phyloP scores from a whole-genome alignment of 768 basidiomycete genomes.

The Termitomyces sp. region DNA sequence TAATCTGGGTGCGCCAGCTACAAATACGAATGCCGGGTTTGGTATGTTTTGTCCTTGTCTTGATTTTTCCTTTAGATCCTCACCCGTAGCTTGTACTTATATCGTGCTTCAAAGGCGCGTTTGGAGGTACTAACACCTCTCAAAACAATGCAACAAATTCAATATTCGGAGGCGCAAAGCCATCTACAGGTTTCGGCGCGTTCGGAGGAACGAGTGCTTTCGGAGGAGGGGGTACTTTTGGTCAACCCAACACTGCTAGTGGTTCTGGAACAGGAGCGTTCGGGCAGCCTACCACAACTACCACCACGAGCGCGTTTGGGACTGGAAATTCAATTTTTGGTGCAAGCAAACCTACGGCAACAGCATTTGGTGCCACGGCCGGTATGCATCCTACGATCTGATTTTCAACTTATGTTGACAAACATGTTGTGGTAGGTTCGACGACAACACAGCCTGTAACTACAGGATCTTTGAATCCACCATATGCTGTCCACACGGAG shows the following conservation, averaged over 20 bases:
- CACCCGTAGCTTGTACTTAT: conserved; percentile 12
- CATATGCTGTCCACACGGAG: conserved; percentile 54
- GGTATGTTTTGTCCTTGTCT: conserved; percentile 27
- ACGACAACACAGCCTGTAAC: conserved; percentile 44
- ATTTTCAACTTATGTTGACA: conserved; percentile 1
- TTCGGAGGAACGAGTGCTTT: conserved; percentile 51
- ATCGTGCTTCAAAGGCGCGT: conserved; percentile 33
- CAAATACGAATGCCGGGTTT: conserved; percentile 32
- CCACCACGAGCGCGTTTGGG: conserved; percentile 41
- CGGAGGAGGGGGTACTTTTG: conserved; percentile 44
- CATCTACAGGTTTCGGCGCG: conserved; percentile 69
- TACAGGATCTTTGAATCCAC: conserved; percentile 64
- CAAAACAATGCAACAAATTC: conserved; percentile 31
- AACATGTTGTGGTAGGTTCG: conserved; percentile 20
- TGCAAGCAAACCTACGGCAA: conserved; percentile 28
- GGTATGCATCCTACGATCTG: conserved; percentile 9
- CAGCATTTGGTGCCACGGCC: conserved; percentile 36
- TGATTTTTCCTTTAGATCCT: conserved; percentile 5
- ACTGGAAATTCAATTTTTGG: conserved; percentile 29
- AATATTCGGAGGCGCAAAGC: conserved; percentile 65
- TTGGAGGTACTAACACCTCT: conserved; percentile 32
- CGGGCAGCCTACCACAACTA: conserved; percentile 40
- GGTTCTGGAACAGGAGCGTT: conserved; percentile 46
- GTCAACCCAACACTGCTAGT: conserved; percentile 27
- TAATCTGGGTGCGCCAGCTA: conserved; percentile 35